Percentiles rank a stretch among this genome's conserved stretches.
These are phyloP conservation scores for Cercophora samala DNA, from an alignment of 495 filamentous ascomycete genomes.

Conservation along the genomic window DNA sequence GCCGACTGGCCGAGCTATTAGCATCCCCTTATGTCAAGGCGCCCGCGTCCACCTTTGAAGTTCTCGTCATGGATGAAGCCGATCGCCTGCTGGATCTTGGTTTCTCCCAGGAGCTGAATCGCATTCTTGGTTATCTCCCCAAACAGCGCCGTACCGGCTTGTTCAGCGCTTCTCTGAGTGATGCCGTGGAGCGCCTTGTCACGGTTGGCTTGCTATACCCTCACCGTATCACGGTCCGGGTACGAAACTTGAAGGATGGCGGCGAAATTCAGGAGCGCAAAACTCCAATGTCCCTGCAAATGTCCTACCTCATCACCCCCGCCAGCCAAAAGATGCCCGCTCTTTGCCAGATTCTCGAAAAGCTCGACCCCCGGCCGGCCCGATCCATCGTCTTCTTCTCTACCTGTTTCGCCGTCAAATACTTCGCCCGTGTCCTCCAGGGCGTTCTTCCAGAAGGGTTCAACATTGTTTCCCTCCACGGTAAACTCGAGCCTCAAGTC, in stretches of 20 bases:
- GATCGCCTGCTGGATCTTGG: constrained; percentile 92
- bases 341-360: constrained; percentile 64
- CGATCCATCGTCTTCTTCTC: constrained; percentile 93
- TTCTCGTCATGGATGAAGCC: constrained; percentile 90
- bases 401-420: constrained; percentile 93
- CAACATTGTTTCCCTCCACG: constrained; percentile 75
- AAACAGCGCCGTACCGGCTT: constrained; percentile 92
- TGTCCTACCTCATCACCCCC: constrained; percentile 76
- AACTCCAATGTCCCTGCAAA: constrained; percentile 84
- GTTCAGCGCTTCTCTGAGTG: constrained; percentile 88
- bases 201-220: constrained; percentile 89
- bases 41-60: constrained; percentile 82
- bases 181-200: constrained; percentile 89
- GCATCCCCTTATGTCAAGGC: constrained; percentile 89
- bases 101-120: constrained; percentile 85
- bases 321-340: constrained; percentile 74
- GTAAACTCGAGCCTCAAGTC: constrained; percentile 80
- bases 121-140: constrained; percentile 77
- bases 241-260: constrained; percentile 60
- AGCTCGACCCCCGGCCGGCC: constrained; percentile 66
- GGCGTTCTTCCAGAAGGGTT: constrained; percentile 60
- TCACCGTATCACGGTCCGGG: constrained; percentile 87
- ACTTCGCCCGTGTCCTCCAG: constrained; percentile 75
- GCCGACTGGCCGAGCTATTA: constrained; percentile 81
- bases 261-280: constrained; percentile 73